These are phyloP conservation scores for Perkinsus olseni DNA, from an alignment of 169 alveolate species.

Conservation along the genomic window DNA sequence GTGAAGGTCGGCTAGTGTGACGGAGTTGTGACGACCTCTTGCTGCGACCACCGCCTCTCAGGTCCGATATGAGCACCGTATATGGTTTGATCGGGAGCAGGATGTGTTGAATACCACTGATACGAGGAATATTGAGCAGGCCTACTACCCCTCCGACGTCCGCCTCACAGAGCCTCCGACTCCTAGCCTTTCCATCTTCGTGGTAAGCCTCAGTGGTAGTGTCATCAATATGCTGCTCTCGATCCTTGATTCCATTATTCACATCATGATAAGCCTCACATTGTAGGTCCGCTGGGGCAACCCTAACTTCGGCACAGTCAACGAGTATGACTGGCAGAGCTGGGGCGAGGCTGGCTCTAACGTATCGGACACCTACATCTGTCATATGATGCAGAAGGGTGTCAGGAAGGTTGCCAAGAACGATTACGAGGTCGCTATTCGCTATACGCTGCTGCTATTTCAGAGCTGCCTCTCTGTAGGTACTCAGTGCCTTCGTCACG, in stretches of 20 bases:
- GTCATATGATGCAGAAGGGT: background rate
- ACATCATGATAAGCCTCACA: no score
- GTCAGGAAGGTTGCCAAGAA: background rate
- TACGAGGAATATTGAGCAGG: background rate
- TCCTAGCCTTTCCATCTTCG: background rate
- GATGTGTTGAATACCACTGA: background rate
- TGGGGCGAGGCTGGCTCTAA: background rate
- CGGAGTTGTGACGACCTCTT: no score
- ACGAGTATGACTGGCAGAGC: background rate
- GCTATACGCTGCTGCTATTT: no score
- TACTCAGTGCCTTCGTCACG: background rate
- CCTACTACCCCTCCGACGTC: background rate
- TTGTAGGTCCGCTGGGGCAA: background rate
- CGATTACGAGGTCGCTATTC: background rate
- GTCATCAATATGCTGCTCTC: no score
- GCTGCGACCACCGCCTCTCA: no score
- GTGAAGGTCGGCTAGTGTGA: background rate
- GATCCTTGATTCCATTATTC: background rate
- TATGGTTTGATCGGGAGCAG: background rate
- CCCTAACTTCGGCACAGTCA: background rate
- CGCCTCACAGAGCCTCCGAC: background rate
- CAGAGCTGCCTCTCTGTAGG: background rate
- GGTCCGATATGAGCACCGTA: background rate
- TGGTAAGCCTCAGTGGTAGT: background rate
- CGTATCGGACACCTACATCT: background rate